Conservation (phyloP, 2,329 filamentous ascomycete species). For the Penicillium sp. region DNA sequence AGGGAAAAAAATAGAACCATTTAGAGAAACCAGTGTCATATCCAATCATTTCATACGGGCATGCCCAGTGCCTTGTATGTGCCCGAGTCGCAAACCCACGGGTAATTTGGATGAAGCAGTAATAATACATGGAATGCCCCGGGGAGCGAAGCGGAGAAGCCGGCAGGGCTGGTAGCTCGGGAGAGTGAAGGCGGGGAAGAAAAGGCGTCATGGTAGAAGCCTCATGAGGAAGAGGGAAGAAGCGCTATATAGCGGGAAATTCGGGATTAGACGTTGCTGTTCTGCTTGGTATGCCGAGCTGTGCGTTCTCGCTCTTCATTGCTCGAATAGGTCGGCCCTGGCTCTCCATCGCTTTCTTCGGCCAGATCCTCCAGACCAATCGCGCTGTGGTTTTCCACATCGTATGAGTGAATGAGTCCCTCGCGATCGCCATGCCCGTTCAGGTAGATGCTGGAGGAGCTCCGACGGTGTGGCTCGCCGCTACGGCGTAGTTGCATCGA, state of each 20-base stretch:
- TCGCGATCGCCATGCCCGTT: constrained; percentile 69
- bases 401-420: constrained; percentile 85
- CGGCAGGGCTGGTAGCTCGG: constrained; percentile 13
- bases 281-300: constrained; percentile 35
- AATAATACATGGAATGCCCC: constrained; percentile 28
- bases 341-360: constrained; percentile 69
- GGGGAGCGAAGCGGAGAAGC: constrained; percentile 12
- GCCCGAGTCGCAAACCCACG: constrained; percentile 21
- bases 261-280: constrained; percentile 31
- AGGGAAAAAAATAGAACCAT: constrained; percentile 26
- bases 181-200: constrained; percentile 10
- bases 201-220: constrained; percentile 30
- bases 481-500: constrained; percentile 91
- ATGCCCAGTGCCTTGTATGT: constrained; percentile 29
- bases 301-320: constrained; percentile 31
- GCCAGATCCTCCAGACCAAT: constrained; percentile 80
- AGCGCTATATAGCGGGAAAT: constrained; percentile 16
- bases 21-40: constrained; percentile 31
- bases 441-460: constrained; percentile 66
- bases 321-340: constrained; percentile 39
- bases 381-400: constrained; percentile 72
- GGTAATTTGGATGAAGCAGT: constrained; percentile 28
- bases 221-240: constrained; percentile 25
- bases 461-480: constrained; percentile 60
- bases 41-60: constrained; percentile 33